Conservation (phyloP, 352 stramenopile genomes). For the Pythium myriotylum region DNA sequence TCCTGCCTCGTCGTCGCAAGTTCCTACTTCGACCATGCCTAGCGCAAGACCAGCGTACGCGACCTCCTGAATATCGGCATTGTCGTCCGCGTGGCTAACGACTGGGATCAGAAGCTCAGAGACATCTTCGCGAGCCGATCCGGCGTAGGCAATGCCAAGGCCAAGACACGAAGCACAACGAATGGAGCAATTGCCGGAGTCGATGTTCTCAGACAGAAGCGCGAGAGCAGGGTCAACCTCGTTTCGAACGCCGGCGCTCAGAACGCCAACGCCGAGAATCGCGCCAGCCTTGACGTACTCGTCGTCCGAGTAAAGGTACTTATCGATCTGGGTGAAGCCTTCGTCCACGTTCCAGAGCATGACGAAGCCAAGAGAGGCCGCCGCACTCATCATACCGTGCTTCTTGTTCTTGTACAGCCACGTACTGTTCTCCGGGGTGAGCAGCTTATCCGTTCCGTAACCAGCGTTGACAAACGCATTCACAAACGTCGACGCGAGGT, state of each 20-base stretch:
- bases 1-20: conserved; percentile 97
- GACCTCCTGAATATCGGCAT: conserved; percentile 93
- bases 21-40: conserved; percentile 98
- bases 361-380: conserved; percentile 97
- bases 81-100: conserved; percentile 88
- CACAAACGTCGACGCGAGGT: conserved; percentile 99
- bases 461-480: conserved; percentile 99
- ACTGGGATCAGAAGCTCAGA: conserved; percentile 96
- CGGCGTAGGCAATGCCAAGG: conserved; percentile 98
- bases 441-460: conserved; percentile 97
- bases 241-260: conserved; percentile 93
- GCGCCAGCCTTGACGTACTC: conserved; percentile 98
- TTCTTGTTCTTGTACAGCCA: conserved; percentile 99
- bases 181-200: conserved; percentile 94
- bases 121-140: conserved; percentile 96
- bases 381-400: conserved; percentile 98
- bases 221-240: conserved; percentile 97
- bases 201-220: conserved; percentile 97
- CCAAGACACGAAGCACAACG: conserved; percentile 94
- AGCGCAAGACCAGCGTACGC: conserved; percentile 95
- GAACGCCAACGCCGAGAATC: conserved; percentile 96
- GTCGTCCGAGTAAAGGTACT: conserved; percentile 99
- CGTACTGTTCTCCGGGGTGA: conserved; percentile 93
- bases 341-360: conserved; percentile 99
- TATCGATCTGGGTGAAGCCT: conserved; percentile 99